Evolutionary conservation across 2,329 filamentous ascomycete genomes (phyloP).

Genomic region (Fonsecaea multimorphosa): DNA sequence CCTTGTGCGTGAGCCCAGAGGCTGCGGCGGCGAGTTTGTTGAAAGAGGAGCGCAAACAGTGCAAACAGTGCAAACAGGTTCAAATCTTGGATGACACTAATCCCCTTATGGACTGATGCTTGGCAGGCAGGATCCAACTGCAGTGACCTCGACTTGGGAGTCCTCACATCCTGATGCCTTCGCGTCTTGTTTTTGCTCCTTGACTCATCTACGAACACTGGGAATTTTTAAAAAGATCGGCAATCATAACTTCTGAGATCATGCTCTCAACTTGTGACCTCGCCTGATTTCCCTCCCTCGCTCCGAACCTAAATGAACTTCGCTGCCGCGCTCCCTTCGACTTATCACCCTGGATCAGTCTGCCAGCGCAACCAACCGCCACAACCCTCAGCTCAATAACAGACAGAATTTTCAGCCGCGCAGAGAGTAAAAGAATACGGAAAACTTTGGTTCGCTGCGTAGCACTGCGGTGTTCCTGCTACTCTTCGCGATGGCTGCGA

Average conservation of each 20-base stretch:
- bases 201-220: background rate
- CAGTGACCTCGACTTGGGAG: background rate
- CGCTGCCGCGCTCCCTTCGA: background rate
- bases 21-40: too few species aligned
- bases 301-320: background rate
- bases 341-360: background rate
- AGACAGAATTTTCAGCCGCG: background rate
- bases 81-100: background rate
- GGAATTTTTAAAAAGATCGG: background rate
- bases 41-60: too few species aligned
- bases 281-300: background rate
- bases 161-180: background rate
- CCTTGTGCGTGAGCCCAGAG: background rate
- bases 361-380: background rate
- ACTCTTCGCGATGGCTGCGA: constrained; percentile 21
- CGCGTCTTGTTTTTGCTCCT: background rate
- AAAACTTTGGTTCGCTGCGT: background rate
- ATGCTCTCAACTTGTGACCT: background rate
- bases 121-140: background rate
- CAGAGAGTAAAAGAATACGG: background rate
- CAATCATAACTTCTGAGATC: background rate
- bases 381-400: background rate
- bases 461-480: background rate
- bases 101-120: background rate
- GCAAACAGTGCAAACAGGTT: background rate